phyloP scores from a whole-genome alignment of 129 eudicot genomes.

The Chrysanthemum makinoi region DNA sequence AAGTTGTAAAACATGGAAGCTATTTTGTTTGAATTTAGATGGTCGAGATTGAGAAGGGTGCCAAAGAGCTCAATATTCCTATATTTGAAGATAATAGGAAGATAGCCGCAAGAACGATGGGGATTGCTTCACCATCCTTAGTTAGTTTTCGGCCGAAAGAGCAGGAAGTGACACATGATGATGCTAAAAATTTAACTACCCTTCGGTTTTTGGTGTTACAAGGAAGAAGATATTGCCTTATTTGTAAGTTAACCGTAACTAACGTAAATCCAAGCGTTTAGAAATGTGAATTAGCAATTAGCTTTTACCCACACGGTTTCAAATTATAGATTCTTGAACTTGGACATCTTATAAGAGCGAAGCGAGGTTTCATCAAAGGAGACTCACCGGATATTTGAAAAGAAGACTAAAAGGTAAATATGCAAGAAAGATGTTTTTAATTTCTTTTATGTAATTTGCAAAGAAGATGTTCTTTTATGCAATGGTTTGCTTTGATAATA shows the following conservation, averaged over 20 bases:
- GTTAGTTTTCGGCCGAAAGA: conserved; percentile 66
- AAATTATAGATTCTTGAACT: conserved; percentile 73
- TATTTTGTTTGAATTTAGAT: conserved; percentile 38
- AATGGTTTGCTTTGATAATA: conserved; percentile 1
- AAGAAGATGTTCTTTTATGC: neutral
- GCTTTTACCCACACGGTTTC: conserved; percentile 11
- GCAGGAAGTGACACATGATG: conserved; percentile 25
- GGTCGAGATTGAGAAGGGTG: conserved; percentile 73
- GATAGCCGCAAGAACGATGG: conserved; percentile 72
- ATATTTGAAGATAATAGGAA: conserved; percentile 54
- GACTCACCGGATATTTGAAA: conserved; percentile 64
- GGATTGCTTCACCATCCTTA: conserved; percentile 65
- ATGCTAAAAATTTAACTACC: conserved; percentile 48
- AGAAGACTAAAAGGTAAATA: conserved; percentile 72
- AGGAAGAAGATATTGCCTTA: conserved; percentile 85
- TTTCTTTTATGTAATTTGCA: neutral
- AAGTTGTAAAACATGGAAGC: no score
- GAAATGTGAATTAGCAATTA: neutral
- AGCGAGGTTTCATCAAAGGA: conserved; percentile 68
- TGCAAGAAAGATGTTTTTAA: no score
- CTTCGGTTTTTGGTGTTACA: conserved; percentile 41
- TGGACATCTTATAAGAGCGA: conserved; percentile 76
- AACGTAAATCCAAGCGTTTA: neutral
- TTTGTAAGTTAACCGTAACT: conserved; percentile 49
- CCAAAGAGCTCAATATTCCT: conserved; percentile 64